Evolutionary conservation across 2,329 filamentous ascomycete genomes (phyloP), one percentile per base, ranked within the genome.

Genomic region (Calonectria multiphialidica): DNA sequence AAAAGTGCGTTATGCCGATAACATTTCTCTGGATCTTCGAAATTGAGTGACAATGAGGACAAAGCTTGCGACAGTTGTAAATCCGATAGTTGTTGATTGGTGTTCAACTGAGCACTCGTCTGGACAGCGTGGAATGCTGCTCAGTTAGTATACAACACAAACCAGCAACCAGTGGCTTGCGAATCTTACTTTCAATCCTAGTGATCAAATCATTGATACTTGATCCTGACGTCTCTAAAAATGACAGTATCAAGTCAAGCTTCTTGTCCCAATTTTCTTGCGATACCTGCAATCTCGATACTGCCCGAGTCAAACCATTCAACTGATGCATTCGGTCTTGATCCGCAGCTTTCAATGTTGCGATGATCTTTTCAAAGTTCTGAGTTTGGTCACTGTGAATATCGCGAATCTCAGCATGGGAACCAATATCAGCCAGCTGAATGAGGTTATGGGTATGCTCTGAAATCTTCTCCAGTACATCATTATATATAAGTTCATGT

Each of bases 41-140:
- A 66, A 1, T 3, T 21, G 15, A 50, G 61, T 8, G 50, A 35
- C 0, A 72, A 28, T 13, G 25, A 59, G 4, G 28, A 7, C 0
- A 74, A 15, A 1, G 63, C 49, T 21, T 75, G 66, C 0, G 63
- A 72, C 5, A 74, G 18, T 9, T 75, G 69, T 0, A 72, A 12
- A 5, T 71, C 64, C 3, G 66, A 68, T 7, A 72, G 35, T 8
- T 21, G 47, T 7, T 72, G 68, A 15, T 74, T 74, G 0, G 66
- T 75, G 3, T 70, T 64, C 0, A 74, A 16, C 2, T 68, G 68
- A 0, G 55, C 53, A 5, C 73, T 74, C 1, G 73, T 61, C 3
- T 61, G 42, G 0, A 74, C 45, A 0, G 72, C 59, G 4, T 74
- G 68, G 2, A 23, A 49, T 0, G 21, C 71, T 73, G 0, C 9